Evolutionary conservation across 2,329 filamentous ascomycete genomes (phyloP).

Genomic region (Alternaria consortialis): DNA sequence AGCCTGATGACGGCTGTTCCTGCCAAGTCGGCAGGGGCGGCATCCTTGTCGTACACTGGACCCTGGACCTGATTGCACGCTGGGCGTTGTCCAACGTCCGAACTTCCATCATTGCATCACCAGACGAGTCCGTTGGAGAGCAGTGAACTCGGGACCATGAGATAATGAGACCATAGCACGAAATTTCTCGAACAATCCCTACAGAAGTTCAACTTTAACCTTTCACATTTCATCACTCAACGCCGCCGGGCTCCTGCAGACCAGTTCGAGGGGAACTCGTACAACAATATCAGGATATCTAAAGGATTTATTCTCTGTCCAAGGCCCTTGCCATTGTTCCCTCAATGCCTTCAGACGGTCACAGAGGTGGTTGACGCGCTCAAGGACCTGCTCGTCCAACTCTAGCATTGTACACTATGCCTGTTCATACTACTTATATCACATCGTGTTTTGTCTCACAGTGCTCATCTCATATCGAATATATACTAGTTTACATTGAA

Average conservation of each 20-base stretch:
- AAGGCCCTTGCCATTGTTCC: too few relatives aligned
- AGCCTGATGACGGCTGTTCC: slow-evolving; percentile 16
- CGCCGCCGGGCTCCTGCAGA: rapidly evolving
- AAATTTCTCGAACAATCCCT: not conserved
- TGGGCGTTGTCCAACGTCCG: not conserved
- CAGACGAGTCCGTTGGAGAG: not conserved
- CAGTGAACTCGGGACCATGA: not conserved
- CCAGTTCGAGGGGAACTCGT: not conserved
- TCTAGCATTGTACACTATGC: too few relatives aligned
- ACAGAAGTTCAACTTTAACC: not conserved
- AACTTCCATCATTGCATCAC: not conserved
- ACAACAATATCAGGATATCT: not conserved
- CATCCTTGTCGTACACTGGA: slow-evolving; percentile 7
- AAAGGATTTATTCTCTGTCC: too few relatives aligned
- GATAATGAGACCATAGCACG: not conserved
- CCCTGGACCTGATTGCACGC: slow-evolving; percentile 11
- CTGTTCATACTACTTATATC: too few relatives aligned
- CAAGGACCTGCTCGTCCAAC: too few relatives aligned
- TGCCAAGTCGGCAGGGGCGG: slow-evolving; percentile 16
- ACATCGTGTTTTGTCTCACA: too few relatives aligned
- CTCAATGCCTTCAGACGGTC: too few relatives aligned
- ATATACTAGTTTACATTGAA: too few relatives aligned
- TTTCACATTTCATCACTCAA: not conserved
- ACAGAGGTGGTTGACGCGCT: too few relatives aligned
- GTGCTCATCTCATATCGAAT: too few relatives aligned